A percentile compares a stretch with the other conserved stretches of the same genome.
Evolutionary conservation across 2,329 filamentous ascomycete species (phyloP).

Genomic region (Ceratocystis smalleyi): DNA sequence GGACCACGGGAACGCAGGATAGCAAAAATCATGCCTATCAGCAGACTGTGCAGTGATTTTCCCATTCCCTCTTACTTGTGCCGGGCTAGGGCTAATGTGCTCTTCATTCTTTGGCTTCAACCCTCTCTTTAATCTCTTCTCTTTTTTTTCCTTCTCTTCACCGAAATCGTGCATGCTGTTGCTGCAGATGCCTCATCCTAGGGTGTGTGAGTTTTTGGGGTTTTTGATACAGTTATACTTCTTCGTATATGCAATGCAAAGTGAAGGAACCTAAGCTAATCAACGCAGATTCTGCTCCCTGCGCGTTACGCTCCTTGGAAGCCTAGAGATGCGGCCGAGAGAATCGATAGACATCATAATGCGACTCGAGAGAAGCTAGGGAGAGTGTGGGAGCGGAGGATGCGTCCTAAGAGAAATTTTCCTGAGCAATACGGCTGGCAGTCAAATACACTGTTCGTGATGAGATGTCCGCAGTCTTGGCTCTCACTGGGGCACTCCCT

Average conservation of each 20-base stretch:
- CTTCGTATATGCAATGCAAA: conserved; percentile 2
- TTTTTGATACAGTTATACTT: neutral
- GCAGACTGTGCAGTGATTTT: neutral
- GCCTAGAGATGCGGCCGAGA: neutral
- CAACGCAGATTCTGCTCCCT: neutral
- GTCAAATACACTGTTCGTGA: neutral
- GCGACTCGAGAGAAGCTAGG: neutral
- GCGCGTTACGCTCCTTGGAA: neutral
- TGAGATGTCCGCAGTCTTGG: neutral
- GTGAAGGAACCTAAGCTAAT: neutral
- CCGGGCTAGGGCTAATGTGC: neutral
- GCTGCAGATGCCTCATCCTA: neutral
- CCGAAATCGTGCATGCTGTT: neutral
- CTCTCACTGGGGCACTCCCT: neutral
- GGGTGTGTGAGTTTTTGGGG: neutral
- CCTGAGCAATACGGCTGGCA: neutral
- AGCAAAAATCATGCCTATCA: neutral
- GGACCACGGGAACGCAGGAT: neutral
- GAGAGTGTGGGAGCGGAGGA: neutral
- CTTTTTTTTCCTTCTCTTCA: neutral
- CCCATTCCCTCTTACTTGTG: neutral
- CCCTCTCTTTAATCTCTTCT: neutral
- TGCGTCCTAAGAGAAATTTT: neutral
- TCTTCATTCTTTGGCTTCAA: neutral
- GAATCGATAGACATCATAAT: neutral